Conservation (phyloP, 306 rosid species). For the Cucurbita moschata region DNA sequence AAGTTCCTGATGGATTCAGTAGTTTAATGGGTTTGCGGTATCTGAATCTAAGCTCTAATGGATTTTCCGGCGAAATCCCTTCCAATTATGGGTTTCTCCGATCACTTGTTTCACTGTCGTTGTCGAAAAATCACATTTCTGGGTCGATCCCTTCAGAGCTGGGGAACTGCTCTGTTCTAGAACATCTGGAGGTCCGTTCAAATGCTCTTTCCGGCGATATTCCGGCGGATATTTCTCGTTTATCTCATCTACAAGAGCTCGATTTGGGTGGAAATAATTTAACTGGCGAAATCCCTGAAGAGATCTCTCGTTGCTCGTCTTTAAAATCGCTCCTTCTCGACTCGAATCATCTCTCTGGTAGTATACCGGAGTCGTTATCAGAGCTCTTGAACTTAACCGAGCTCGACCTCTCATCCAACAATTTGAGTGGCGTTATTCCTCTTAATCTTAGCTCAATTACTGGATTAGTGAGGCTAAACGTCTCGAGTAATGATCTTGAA, state of each 20-base stretch:
- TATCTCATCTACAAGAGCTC: slow-evolving; percentile 39
- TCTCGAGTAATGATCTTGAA: slow-evolving; percentile 48
- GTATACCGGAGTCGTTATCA: slow-evolving; percentile 48
- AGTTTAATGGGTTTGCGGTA: slow-evolving; percentile 57
- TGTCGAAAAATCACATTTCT: slow-evolving; percentile 49
- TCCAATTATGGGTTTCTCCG: slow-evolving; percentile 71
- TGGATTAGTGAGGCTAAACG: slow-evolving; percentile 47
- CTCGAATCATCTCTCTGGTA: slow-evolving; percentile 54
- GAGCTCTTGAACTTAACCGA: slow-evolving; percentile 36
- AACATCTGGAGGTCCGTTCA: slow-evolving; percentile 44
- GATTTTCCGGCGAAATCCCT: slow-evolving; percentile 59
- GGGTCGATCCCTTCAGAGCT: slow-evolving; percentile 57
- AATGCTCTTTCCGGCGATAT: slow-evolving; percentile 44
- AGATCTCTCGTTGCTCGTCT: slow-evolving; percentile 51
- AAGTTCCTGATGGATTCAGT: slow-evolving; percentile 87
- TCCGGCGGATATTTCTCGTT: slow-evolving; percentile 56
- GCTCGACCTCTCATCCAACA: slow-evolving; percentile 67
- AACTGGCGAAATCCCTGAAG: slow-evolving; percentile 58
- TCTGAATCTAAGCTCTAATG: slow-evolving; percentile 66
- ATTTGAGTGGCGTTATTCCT: slow-evolving; percentile 63
- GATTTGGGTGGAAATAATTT: slow-evolving; percentile 61
- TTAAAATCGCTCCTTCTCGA: slow-evolving; percentile 33
- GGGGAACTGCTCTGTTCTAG: slow-evolving; percentile 60
- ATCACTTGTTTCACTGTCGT: slow-evolving; percentile 49
- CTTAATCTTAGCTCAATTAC: slow-evolving; percentile 33